These are phyloP conservation scores for Xylaria sp. DNA, from an alignment of 2,329 filamentous ascomycete genomes.

Conservation along the genomic window DNA sequence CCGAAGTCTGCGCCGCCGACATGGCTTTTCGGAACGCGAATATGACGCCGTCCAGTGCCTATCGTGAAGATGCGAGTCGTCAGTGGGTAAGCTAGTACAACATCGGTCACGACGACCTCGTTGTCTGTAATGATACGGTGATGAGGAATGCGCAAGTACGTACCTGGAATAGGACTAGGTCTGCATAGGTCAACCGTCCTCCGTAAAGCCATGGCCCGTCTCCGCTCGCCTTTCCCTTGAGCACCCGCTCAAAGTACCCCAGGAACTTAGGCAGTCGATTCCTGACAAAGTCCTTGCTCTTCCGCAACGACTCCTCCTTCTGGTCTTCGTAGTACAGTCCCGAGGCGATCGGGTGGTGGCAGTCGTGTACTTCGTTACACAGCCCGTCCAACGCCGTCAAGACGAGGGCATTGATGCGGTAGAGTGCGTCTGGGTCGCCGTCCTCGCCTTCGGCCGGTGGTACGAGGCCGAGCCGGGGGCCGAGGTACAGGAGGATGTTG, in stretches of 20 bases:
- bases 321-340: slow-evolving; percentile 78
- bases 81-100: background rate
- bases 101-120: background rate
- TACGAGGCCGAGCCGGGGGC: slow-evolving; percentile 65
- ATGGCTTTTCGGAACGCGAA: slow-evolving; percentile 79
- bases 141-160: slow-evolving; percentile 34
- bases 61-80: slow-evolving; percentile 32
- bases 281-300: slow-evolving; percentile 66
- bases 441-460: slow-evolving; percentile 47
- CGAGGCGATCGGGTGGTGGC: slow-evolving; percentile 74
- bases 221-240: slow-evolving; percentile 58
- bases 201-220: slow-evolving; percentile 75
- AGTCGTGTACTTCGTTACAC: slow-evolving; percentile 77
- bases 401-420: slow-evolving; percentile 66
- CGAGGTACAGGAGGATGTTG: slow-evolving; percentile 78
- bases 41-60: slow-evolving; percentile 67
- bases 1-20: slow-evolving; percentile 62
- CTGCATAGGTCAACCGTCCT: slow-evolving; percentile 73
- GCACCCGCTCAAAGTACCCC: slow-evolving; percentile 73
- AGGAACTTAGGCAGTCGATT: slow-evolving; percentile 76
- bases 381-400: slow-evolving; percentile 77
- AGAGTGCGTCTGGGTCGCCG: background rate
- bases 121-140: background rate
- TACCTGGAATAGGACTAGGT: slow-evolving; percentile 79
- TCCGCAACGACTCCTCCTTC: slow-evolving; percentile 70